These are phyloP conservation scores for Eurotiales sp. DNA, from an alignment of 2,329 filamentous ascomycete species.

Conservation along the genomic window DNA sequence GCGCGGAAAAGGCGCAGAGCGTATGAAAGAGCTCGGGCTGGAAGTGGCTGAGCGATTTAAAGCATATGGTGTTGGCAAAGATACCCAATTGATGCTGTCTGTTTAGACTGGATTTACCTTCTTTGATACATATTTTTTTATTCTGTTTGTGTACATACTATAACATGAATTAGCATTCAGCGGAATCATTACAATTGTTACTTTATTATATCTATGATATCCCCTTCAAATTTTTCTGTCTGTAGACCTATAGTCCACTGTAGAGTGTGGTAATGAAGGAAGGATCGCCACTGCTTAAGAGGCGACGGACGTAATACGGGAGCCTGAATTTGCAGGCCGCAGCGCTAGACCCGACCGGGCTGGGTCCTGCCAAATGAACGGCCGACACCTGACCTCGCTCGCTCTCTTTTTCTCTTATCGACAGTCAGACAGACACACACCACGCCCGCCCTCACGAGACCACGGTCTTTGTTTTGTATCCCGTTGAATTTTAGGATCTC, in stretches of 20 bases:
- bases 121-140: slow-evolving; percentile 13
- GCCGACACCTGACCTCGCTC: slow-evolving; percentile 8
- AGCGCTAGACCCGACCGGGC: too few relatives aligned
- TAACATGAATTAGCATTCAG: too few relatives aligned
- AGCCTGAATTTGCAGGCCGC: background rate
- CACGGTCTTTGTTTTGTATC: too few relatives aligned
- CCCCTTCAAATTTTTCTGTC: too few relatives aligned
- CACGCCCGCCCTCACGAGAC: background rate
- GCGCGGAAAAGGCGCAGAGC: slow-evolving; percentile 83
- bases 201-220: too few relatives aligned
- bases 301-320: background rate
- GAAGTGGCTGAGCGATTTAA: slow-evolving; percentile 80
- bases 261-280: too few relatives aligned
- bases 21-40: slow-evolving; percentile 88
- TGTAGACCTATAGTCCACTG: too few relatives aligned
- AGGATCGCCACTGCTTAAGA: too few relatives aligned
- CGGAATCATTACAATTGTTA: too few relatives aligned
- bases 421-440: background rate
- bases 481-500: background rate
- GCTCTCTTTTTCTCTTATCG: slow-evolving; percentile 1
- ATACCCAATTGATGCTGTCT: slow-evolving; percentile 66
- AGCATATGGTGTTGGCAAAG: slow-evolving; percentile 55
- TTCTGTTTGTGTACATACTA: slow-evolving; percentile 27
- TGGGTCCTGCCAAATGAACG: slow-evolving; percentile 14
- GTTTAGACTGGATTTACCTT: slow-evolving; percentile 45